Evolutionary conservation across 306 rosid genomes (phyloP), one percentile per base, ranked within the genome.

Genomic region (Neltuma alba): DNA sequence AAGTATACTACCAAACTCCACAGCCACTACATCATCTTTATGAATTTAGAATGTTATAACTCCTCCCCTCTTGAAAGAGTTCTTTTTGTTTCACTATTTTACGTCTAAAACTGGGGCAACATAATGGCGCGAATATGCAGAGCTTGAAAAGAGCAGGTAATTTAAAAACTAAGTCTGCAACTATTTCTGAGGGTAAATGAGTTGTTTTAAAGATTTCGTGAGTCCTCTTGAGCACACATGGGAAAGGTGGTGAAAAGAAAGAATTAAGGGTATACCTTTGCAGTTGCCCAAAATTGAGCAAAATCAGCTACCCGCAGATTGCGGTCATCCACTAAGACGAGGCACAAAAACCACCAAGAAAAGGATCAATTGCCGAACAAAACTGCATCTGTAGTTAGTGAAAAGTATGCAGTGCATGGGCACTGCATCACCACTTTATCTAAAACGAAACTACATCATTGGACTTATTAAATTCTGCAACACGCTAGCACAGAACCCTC

Each of bases 281-380:
- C 99, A 87, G 89, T 87, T 95, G 97, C 98, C 99, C 99, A 95
- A 95, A 95, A 95, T 88, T 95, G 99, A 93, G 98, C 96, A 95
- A 95, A 95, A 88, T 93, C 99, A 87, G 98, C 99, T 91, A 93
- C 95, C 99, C 98, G 99, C 99, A 92, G 99, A 95, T 93, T 95
- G 99, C 99, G 99, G 98, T 95, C 99, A 95, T 95, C 99, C 99
- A 95, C 99, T 95, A 91, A 95, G 98, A 91, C 92, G 93, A 95
- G 85, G 98, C 91, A 91, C 94, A 93, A 85, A 92, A 93, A 93
- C 93, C 99, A 95, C 89, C 98, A 90, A 90, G 96, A 93, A 95
- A 95, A 92, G 86, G 92, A 89, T 95, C 98, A 95, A 93, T 95
- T 84, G 91, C 93, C 97, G 86, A 87, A 88, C 89, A 89, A 90